These are phyloP conservation scores for Polygonum aviculare DNA, from an alignment of 148 eudicot genomes.

Conservation along the genomic window DNA sequence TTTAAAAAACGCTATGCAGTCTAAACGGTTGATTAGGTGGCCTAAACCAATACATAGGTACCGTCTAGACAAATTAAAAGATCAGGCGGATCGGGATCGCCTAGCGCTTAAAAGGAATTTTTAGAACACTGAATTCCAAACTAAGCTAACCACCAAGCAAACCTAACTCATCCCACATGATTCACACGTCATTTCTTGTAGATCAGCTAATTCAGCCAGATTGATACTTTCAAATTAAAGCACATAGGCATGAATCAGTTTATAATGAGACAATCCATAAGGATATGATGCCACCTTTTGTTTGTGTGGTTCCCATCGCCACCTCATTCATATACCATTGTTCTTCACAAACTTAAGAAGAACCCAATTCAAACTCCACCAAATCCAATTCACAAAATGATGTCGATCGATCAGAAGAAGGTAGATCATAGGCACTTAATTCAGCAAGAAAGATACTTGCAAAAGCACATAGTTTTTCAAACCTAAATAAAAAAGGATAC, in stretches of 20 bases:
- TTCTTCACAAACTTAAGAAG: no score
- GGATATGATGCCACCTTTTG: background rate
- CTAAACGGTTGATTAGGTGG: no score
- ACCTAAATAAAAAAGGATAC: background rate
- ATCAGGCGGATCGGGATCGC: no score
- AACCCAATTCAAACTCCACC: background rate
- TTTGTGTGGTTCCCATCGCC: no score
- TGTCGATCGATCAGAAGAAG: background rate
- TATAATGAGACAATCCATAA: no score
- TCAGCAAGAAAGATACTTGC: background rate
- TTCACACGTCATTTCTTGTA: background rate
- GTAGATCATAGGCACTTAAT: background rate
- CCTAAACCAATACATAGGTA: no score
- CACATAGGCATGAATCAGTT: no score
- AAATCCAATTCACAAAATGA: background rate
- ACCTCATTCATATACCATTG: no score
- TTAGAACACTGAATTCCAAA: background rate
- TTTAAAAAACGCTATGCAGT: no score
- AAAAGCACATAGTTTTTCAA: background rate
- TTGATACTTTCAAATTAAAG: no score
- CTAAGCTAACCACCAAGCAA: background rate
- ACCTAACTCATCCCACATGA: background rate
- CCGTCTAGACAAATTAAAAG: no score
- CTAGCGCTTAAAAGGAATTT: no score
- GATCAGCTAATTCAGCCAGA: background rate